Evolutionary conservation across 2,329 filamentous ascomycete genomes (phyloP), one percentile per base, ranked within the genome.

Genomic region (Paraconiothyrium sp.): DNA sequence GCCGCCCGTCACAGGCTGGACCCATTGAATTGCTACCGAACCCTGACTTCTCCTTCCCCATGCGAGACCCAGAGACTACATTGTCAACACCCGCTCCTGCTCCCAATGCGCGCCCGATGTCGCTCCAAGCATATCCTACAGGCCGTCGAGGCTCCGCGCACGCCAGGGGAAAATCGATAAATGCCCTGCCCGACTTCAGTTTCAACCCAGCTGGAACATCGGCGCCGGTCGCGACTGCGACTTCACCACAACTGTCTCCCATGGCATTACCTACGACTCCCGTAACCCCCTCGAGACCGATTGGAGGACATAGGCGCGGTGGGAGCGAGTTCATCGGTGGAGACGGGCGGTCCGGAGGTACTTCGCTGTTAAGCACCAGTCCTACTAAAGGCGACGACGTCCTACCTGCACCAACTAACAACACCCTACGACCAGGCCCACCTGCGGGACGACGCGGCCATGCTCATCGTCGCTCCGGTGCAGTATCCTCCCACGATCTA

Each of bases 301-400:
- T 81, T 35, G 88, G 89, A 24, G 75, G 75, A 57, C 91, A 93
- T 74, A 86, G 90, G 70, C 87, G 94, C 71, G 91, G 91, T 57
- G 91, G 89, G 32, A 97, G 93, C 75, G 93, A 97, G 76, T 93
- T 96, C 72, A 91, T 96, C 50, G 92, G 92, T 41, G 92, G 91
- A 8, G 90, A 90, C 69, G 80, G 80, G 47, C 80, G 82, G 70
- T 66, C 78, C 70, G 81, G 83, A 71, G 73, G 79, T 80, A 85
- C 67, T 82, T 88, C 69, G 78, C 84, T 78, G 81, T 84, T 92
- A 80, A 91, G 88, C 76, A 86, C 87, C 13, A 93, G 89, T 70
- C 89, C 90, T 32, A 90, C 89, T 11, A 92, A 89, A 57, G 85
- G 83, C 61, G 87, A 88, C 6, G 85, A 86, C 66, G 77, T 84